Evolutionary conservation across 768 basidiomycete genomes (phyloP), one percentile per base, ranked within the genome.

Genomic region (Hygrocybe punicea): DNA sequence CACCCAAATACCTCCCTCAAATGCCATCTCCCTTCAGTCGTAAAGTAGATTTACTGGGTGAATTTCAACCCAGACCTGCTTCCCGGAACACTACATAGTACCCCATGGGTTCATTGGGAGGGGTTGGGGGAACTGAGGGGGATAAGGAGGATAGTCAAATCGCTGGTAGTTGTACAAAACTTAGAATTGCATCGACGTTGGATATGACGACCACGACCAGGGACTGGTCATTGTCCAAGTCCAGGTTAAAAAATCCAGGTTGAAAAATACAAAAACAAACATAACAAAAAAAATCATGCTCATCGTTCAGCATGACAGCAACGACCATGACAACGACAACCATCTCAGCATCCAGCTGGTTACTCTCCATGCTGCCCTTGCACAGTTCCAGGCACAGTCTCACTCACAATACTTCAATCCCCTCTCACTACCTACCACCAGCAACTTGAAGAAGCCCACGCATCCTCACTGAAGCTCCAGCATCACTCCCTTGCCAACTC

Each of bases 401-500:
- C 17, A 36, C 23, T 39, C 59, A 46, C 46, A 53, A 52, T 29
- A 23, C 55, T 23, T 14, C 36, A 47, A 48, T n/a, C 45, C 46
- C 62, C 47, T 59, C 59, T 37, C 47, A 29, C 44, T 48, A 17
- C 37, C 44, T 52, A 55, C 44, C 58, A 49, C 53, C 63, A 90
- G 89, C 84, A 89, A 29, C 29, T 29, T 29, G 29, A 29, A 69
- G 88, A 90, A 71, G 82, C 86, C 4, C 82, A 88, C 63, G 64
- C 73, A 34, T 76, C 84, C n/a, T 78, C 86, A 3, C 70, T 88
- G 40, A 87, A 83, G 63, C 78, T 91, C 2, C 88, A 89, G 60
- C 75, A 80, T 42, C 80, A 83, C 54, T 77, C 84, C 7, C 71
- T 87, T 21, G 80, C 87, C 9, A 65, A 78, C 7, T 70, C 81